Evolutionary conservation across 2,329 filamentous ascomycete genomes (phyloP).

Genomic region (Xylariaceae sp.): DNA sequence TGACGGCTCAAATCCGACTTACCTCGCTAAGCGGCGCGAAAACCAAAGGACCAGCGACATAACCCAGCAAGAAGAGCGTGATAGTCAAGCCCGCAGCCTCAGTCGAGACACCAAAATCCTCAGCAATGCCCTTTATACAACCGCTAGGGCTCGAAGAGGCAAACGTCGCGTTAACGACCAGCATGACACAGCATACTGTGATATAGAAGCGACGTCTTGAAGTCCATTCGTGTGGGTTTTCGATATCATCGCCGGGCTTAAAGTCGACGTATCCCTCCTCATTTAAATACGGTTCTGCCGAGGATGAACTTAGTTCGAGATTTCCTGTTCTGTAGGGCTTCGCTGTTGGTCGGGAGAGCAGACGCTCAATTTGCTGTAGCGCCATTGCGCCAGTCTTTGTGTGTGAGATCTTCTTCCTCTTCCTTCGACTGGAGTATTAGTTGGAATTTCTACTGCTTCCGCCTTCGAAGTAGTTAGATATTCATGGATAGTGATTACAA

Average conservation of each 20-base stretch:
- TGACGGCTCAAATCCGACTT: neutral
- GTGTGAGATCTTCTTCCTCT: too few relatives aligned
- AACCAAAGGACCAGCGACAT: slow-evolving; percentile 56
- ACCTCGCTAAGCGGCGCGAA: slow-evolving; percentile 56
- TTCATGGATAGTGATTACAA: too few relatives aligned
- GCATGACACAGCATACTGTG: slow-evolving; percentile 41
- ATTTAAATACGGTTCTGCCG: slow-evolving; percentile 43
- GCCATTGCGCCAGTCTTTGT: too few relatives aligned
- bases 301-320: slow-evolving; percentile 27
- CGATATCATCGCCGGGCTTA: slow-evolving; percentile 49
- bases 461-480: too few relatives aligned
- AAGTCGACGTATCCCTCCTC: slow-evolving; percentile 51
- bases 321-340: slow-evolving; percentile 49
- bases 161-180: slow-evolving; percentile 56
- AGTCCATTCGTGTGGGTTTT: slow-evolving; percentile 51
- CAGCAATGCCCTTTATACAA: slow-evolving; percentile 37
- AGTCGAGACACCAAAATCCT: slow-evolving; percentile 45
- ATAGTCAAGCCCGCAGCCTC: slow-evolving; percentile 50
- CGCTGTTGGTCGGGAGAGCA: slow-evolving; percentile 49
- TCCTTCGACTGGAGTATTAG: slow-evolving; percentile 28
- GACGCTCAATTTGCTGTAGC: slow-evolving; percentile 22
- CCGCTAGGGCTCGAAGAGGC: slow-evolving; percentile 43
- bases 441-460: too few relatives aligned
- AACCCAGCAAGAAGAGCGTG: slow-evolving; percentile 55
- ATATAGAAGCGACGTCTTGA: slow-evolving; percentile 38